These are phyloP conservation scores for Gastrolobium bilobum DNA, from an alignment of 306 rosid species.

Conservation along the genomic window DNA sequence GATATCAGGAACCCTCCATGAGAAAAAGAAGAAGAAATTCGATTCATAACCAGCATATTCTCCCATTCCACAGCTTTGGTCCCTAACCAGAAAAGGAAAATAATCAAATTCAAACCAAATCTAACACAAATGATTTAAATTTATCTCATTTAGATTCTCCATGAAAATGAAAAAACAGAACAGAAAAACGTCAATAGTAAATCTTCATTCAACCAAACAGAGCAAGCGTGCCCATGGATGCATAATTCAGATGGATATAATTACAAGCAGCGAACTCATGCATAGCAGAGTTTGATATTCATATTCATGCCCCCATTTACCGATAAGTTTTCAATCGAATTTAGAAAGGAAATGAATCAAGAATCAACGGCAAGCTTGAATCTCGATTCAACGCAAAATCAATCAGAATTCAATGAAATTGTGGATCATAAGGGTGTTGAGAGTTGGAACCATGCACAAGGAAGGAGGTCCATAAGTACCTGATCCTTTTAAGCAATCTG, in stretches of 20 bases:
- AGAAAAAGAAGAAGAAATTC: constrained; percentile 14
- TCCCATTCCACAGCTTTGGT: constrained; percentile 33
- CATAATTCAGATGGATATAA: constrained; percentile 37
- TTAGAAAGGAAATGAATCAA: constrained; percentile 27
- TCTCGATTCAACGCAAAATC: constrained; percentile 50
- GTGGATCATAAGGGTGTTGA: constrained; percentile 26
- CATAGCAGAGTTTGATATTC: constrained; percentile 41
- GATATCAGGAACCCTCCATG: constrained; percentile 23
- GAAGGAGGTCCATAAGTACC: constrained; percentile 57
- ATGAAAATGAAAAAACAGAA: constrained; percentile 19
- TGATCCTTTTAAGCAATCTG: constrained; percentile 55
- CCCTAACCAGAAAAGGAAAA: constrained; percentile 38
- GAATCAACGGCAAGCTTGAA: constrained; percentile 16
- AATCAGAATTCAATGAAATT: constrained; percentile 41
- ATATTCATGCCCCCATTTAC: background rate
- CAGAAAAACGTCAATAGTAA: constrained; percentile 31
- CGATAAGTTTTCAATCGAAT: constrained; percentile 32
- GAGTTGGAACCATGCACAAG: constrained; percentile 25
- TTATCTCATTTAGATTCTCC: constrained; percentile 24
- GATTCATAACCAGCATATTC: constrained; percentile 33
- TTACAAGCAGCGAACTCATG: constrained; percentile 44
- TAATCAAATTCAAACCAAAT: constrained; percentile 46
- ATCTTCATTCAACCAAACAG: constrained; percentile 38
- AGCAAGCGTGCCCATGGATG: constrained; percentile 34
- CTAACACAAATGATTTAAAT: constrained; percentile 11